Evolutionary conservation across 2,329 filamentous ascomycete genomes (phyloP).

Genomic region (Alternaria brassicicola): DNA sequence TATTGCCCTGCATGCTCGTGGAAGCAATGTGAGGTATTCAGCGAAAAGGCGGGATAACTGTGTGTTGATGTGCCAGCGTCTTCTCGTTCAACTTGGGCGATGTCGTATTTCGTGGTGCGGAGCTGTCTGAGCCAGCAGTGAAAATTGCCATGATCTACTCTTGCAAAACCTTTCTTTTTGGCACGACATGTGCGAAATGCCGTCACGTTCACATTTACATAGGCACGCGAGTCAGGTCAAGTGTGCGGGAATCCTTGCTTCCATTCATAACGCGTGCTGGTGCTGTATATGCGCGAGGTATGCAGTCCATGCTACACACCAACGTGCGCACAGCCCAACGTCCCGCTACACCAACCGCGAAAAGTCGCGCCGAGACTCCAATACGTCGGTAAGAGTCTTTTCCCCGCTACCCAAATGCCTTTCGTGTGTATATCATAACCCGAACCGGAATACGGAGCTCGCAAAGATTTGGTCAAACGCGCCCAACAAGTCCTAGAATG

Average conservation of each 20-base stretch:
- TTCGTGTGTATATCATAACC: slow-evolving; percentile 24
- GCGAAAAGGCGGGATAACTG: background rate
- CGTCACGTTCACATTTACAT: background rate
- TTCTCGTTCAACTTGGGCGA: background rate
- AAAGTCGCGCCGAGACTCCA: slow-evolving; percentile 37
- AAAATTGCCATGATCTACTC: background rate
- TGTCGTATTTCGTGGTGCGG: background rate
- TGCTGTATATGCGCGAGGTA: slow-evolving; percentile 22
- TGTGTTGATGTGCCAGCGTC: background rate
- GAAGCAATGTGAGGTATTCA: background rate
- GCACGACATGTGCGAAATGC: background rate
- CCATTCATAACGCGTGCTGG: slow-evolving; percentile 15
- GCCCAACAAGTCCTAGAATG: slow-evolving; percentile 21
- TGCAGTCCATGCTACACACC: slow-evolving; percentile 15
- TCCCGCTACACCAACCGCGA: slow-evolving; percentile 15
- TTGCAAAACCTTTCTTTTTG: background rate
- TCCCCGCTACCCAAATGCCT: slow-evolving; percentile 34
- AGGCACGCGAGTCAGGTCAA: background rate
- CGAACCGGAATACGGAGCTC: slow-evolving; percentile 21
- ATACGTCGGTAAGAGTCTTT: slow-evolving; percentile 19
- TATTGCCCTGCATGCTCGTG: background rate
- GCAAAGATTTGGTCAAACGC: slow-evolving; percentile 25
- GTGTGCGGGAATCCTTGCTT: background rate
- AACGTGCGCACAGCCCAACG: slow-evolving; percentile 21
- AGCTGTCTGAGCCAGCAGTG: background rate